Evolutionary conservation across 2,329 filamentous ascomycete genomes (phyloP).

Genomic region (Trichophyton schoenleinii): DNA sequence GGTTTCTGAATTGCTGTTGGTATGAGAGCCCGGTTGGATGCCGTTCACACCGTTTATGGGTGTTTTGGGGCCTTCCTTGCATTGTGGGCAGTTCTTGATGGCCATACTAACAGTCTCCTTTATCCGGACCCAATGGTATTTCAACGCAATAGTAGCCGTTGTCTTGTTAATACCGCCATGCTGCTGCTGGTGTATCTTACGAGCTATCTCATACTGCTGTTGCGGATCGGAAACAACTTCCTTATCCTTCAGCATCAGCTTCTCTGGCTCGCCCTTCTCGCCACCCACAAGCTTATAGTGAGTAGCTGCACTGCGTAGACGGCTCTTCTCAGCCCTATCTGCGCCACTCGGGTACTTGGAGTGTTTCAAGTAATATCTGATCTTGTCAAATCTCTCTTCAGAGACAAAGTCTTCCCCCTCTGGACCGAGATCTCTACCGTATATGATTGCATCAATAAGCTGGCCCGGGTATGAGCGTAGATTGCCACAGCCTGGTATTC

Average conservation of each 20-base stretch:
- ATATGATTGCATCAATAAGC: slow-evolving; percentile 64
- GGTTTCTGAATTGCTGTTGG: slow-evolving; percentile 10
- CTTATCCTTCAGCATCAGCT: slow-evolving; percentile 93
- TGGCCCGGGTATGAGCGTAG: slow-evolving; percentile 56
- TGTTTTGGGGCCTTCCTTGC: slow-evolving; percentile 64
- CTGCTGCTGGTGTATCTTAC: slow-evolving; percentile 57
- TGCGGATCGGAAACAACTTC: slow-evolving; percentile 87
- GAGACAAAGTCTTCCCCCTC: slow-evolving; percentile 73
- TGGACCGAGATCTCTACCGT: slow-evolving; percentile 50
- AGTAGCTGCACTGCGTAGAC: slow-evolving; percentile 80
- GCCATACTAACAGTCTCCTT: slow-evolving; percentile 94
- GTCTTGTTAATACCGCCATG: slow-evolving; percentile 98
- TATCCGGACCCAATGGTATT: slow-evolving; percentile 94
- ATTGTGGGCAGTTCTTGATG: slow-evolving; percentile 81
- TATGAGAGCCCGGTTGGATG: background rate
- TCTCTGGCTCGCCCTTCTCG: slow-evolving; percentile 45
- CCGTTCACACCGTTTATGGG: slow-evolving; percentile 17
- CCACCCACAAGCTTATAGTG: slow-evolving; percentile 70
- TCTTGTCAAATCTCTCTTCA: slow-evolving; percentile 97
- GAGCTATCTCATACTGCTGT: slow-evolving; percentile 80
- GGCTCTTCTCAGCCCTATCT: slow-evolving; percentile 89
- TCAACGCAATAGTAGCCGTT: slow-evolving; percentile 82
- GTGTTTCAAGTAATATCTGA: slow-evolving; percentile 91
- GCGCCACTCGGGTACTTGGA: slow-evolving; percentile 86
- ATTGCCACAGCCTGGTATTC: slow-evolving; percentile 60